Percentiles rank a stretch among this genome's conserved stretches.
Evolutionary conservation across 768 basidiomycete genomes (phyloP).

Genomic region (Mycena rosella): DNA sequence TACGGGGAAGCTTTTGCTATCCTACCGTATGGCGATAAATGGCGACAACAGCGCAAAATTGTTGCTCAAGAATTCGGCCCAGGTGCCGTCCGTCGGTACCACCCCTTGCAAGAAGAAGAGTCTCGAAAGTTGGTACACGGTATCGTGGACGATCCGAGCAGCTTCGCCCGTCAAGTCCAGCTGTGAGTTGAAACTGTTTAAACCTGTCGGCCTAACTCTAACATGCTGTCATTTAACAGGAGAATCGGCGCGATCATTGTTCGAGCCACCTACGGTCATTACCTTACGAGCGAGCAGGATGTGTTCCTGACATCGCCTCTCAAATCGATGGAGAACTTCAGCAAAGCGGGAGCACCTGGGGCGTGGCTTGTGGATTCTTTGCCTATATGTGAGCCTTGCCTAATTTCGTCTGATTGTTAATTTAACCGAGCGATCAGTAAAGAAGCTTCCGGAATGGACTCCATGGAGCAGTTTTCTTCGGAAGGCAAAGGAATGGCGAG

Average conservation of each 20-base stretch:
- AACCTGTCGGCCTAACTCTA: too few relatives aligned
- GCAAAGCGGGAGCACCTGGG: neutral
- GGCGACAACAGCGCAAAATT: conserved; percentile 53
- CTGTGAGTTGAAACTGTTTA: neutral
- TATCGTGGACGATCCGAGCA: neutral
- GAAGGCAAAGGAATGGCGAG: neutral
- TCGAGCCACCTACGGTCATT: conserved; percentile 6
- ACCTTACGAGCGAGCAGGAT: neutral
- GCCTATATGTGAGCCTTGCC: neutral
- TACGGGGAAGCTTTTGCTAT: conserved; percentile 53
- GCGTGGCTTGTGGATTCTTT: conserved; percentile 13
- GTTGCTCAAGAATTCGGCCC: conserved; percentile 20
- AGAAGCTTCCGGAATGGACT: neutral
- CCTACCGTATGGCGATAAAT: conserved; percentile 55
- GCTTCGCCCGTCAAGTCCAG: neutral
- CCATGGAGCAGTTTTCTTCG: neutral
- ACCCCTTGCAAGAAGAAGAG: conserved; percentile 5
- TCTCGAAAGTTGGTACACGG: neutral
- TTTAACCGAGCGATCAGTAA: neutral
- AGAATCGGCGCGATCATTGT: conserved; percentile 12
- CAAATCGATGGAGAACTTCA: conserved; percentile 13
- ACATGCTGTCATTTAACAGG: neutral
- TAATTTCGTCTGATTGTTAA: neutral
- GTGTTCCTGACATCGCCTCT: neutral
- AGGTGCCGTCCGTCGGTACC: neutral